These are phyloP conservation scores for Auriscalpium microsporum DNA, from an alignment of 768 basidiomycete genomes.

Conservation along the genomic window DNA sequence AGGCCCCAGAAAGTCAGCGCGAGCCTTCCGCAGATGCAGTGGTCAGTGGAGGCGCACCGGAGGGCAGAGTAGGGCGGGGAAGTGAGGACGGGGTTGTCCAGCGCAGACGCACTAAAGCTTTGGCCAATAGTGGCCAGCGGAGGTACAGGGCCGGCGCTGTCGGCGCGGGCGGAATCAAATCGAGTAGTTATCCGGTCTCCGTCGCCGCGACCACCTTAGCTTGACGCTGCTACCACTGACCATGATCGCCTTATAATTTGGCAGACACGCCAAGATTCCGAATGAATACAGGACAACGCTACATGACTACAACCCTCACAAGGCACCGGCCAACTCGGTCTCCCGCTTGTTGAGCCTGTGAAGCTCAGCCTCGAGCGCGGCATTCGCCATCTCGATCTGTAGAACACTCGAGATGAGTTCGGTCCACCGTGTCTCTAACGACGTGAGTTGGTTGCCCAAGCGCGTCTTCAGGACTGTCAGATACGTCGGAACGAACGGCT, in stretches of 20 bases:
- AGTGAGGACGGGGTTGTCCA: neutral
- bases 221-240: too few relatives aligned
- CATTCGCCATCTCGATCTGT: conserved; percentile 94
- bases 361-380: conserved; percentile 79
- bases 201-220: neutral
- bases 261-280: too few relatives aligned
- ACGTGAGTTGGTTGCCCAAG: conserved; percentile 69
- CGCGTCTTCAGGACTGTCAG: conserved; percentile 44
- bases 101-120: neutral
- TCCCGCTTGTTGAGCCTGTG: conserved; percentile 49
- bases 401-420: conserved; percentile 84
- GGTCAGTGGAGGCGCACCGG: neutral
- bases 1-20: neutral
- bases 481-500: neutral
- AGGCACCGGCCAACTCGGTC: conserved; percentile 45
- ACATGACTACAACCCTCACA: conserved; percentile 1
- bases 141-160: neutral
- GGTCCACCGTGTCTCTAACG: conserved; percentile 85
- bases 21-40: neutral
- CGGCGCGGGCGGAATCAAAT: neutral
- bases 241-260: too few relatives aligned
- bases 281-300: neutral
- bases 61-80: neutral
- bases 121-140: neutral
- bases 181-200: neutral